Base-by-base conservation (phyloP, 2,329 filamentous ascomycete genomes). In the Ustulina deusta region DNA sequence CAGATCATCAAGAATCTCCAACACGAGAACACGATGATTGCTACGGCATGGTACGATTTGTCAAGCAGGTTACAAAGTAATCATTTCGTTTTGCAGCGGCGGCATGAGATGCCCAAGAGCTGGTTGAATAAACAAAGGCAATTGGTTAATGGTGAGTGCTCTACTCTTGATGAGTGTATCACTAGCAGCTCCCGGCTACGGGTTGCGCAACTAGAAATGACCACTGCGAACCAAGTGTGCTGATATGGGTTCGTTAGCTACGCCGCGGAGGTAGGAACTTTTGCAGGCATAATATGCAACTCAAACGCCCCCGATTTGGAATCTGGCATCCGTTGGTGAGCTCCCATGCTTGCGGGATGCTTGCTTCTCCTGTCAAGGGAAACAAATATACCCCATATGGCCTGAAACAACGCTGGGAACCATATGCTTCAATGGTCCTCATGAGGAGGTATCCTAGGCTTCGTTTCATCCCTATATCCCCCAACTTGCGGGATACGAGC, bases 31-130 rank as follows among this genome's bases (percentile, higher is more conserved):
- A 86, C 86, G 44, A 85, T 96, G 76, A 93, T 97, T 74, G 85
- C 90, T 29, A 91, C 90, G n/a, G 93, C 93, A 1, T 97, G 92
- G 92, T 94, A 94, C 81, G 92, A 95, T 79, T 86, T 96, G 74
- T 90, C 90, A 29, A 90, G 86, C 76, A 86, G 93, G 59, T 80
- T 97, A 73, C 93, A 96, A 81, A 94, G 91, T 81, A 95, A 94
- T 78, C 92, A 92, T 69, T 90, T 95, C 48, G 89, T 93, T 62
- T 81, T 97, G 69, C 91, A 94, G 76, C 84, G 93, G 72, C 86
- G 91, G 73, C 88, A 89, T 73, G 92, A 95, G 74, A 87, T 87
- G 73, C 91, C 92, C 15, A 91, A 89, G 80, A 94, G 92, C 80
- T 97, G 92, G 92, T 81, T 97, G 74, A 92, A 92, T 75, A 94